Percentiles rank a stretch among this genome's conserved stretches.
Conservation (phyloP, 164 flowering plant species). For the Litsea cubeba region DNA sequence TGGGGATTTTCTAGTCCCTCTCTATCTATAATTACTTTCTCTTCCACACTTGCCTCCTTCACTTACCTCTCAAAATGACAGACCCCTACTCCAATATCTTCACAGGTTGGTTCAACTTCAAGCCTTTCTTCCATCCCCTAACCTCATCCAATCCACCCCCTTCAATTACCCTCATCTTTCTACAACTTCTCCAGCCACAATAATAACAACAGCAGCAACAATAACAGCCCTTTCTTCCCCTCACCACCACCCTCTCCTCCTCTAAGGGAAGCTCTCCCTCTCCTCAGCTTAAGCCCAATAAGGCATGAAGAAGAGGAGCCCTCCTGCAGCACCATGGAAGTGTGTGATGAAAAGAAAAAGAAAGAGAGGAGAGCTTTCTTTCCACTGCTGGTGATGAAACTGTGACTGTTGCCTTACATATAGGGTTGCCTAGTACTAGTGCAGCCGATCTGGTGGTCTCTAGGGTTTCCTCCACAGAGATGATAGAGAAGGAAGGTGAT, state of each 20-base stretch:
- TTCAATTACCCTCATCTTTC: slow-evolving; percentile 18
- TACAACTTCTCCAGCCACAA: slow-evolving; percentile 19
- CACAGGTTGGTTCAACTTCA: slow-evolving; percentile 44
- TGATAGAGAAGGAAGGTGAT: slow-evolving; percentile 27
- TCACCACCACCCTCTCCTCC: slow-evolving; percentile 62
- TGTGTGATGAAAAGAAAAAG: slow-evolving; percentile 28
- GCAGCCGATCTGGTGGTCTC: slow-evolving; percentile 39
- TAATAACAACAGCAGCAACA: neutral
- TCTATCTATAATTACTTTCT: neutral
- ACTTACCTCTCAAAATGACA: slow-evolving; percentile 30
- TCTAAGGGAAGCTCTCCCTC: slow-evolving; percentile 74
- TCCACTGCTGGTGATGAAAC: slow-evolving; percentile 12
- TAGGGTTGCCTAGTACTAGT: slow-evolving; percentile 64
- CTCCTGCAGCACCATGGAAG: slow-evolving; percentile 38
- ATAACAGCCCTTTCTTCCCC: neutral
- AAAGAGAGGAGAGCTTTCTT: neutral
- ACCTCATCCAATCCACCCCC: slow-evolving; percentile 26
- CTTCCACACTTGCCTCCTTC: neutral
- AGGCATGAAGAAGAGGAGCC: slow-evolving; percentile 30
- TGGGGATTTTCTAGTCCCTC: neutral
- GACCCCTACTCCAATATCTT: slow-evolving; percentile 65
- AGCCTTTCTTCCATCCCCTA: slow-evolving; percentile 18
- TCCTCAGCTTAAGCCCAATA: slow-evolving; percentile 62
- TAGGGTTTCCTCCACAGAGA: slow-evolving; percentile 25
- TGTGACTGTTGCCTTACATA: slow-evolving; percentile 54